Conservation (phyloP, 2,329 filamentous ascomycete genomes). For the Talaromyces sp. region DNA sequence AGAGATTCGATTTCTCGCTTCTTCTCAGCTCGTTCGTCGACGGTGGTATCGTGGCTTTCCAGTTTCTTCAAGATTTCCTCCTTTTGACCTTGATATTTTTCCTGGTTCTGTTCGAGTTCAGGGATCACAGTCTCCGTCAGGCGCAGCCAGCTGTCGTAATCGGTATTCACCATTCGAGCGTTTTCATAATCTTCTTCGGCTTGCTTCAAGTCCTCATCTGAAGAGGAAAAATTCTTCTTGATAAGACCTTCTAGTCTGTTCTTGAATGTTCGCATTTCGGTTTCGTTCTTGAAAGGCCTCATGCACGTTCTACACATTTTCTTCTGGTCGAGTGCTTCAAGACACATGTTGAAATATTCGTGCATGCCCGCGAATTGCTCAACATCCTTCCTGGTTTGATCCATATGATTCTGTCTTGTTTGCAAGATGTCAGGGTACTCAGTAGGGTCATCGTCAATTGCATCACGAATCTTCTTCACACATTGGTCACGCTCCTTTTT, state of each 20-base stretch:
- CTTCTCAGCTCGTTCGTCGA: conserved; percentile 61
- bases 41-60: conserved; percentile 65
- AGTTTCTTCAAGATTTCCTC: conserved; percentile 59
- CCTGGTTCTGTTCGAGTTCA: conserved; percentile 61
- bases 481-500: conserved; percentile 60
- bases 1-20: conserved; percentile 73
- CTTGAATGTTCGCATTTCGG: conserved; percentile 62
- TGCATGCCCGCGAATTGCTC: conserved; percentile 66
- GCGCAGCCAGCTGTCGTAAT: conserved; percentile 72
- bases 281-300: conserved; percentile 60
- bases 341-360: conserved; percentile 67
- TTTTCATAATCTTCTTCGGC: conserved; percentile 61
- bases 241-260: conserved; percentile 62
- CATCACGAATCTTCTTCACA: conserved; percentile 60
- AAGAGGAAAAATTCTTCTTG: conserved; percentile 53
- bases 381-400: conserved; percentile 59
- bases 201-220: conserved; percentile 61
- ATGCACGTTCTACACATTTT: conserved; percentile 76
- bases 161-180: conserved; percentile 61
- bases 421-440: conserved; percentile 54
- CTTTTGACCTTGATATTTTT: conserved; percentile 60
- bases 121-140: conserved; percentile 69
- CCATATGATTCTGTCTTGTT: conserved; percentile 51
- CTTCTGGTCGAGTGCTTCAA: conserved; percentile 62
- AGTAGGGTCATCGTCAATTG: conserved; percentile 51